Base-by-base conservation (phyloP, 2,329 filamentous ascomycete species). In the Calycina herbarum region DNA sequence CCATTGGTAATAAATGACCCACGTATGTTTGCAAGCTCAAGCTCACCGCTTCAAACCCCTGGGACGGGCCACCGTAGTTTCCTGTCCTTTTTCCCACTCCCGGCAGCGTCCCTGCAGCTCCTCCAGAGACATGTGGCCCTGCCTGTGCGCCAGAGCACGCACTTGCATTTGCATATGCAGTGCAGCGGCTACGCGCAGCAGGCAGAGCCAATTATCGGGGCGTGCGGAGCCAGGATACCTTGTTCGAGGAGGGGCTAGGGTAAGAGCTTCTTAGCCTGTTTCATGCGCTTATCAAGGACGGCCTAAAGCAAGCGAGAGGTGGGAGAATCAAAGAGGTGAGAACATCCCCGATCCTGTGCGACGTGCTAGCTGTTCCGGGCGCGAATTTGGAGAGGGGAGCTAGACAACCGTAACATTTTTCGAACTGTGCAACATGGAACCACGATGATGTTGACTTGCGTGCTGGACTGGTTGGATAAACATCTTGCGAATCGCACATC, bases 1-100 rank as follows among this genome's bases (percentile, higher is more conserved):
- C 63, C 71, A 74, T 76, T 76, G 74, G 74, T 70, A 72, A 72
- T 73, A 74, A 69, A 69, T 69, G 72, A 73, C 71, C 73, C 74
- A 75, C 74, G 74, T 76, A 74, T 73, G 66, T 40, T 66, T 59
- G 59, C 66, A 61, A 69, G 59, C 42, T 27, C 45, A 51, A 51
- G 45, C 67, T 73, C 73, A 74, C 72, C 73, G 73, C 72, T 65
- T 69, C 68, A 42, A 42, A 5, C 58, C 65, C 67, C 67, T 63
- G 62, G 59, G 61, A 66, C 29, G 65, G 51, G 64, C 63, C 57
- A 65, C 42, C n/a, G 27, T 60, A 27, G 17, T 63, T 64, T 64
- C 54, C 48, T 67, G 59, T 66, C 61, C 58, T 40, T 24, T 67
- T 67, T 68, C 65, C 71, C 70, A 68, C 73, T 72, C 73, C 73